phyloP scores from a whole-genome alignment of 441 rosid species.

The Erodium moschatum region DNA sequence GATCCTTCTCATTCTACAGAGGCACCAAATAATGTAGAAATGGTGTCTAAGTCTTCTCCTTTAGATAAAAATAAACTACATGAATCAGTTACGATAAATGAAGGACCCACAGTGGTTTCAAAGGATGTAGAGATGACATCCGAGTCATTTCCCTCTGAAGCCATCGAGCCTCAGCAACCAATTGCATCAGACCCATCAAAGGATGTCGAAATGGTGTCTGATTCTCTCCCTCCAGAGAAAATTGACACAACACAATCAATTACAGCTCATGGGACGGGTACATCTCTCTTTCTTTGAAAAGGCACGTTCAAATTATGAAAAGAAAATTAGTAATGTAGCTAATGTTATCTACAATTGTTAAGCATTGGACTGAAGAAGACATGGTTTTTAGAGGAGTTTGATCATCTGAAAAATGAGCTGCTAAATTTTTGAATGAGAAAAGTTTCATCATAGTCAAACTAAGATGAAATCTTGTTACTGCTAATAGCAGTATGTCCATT shows the following conservation, averaged over 20 bases:
- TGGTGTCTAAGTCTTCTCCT: not conserved
- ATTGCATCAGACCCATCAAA: not conserved
- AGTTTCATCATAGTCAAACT: not conserved
- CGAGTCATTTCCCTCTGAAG: conserved; percentile 30
- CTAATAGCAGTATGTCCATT: not conserved
- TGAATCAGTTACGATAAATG: not conserved
- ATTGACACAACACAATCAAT: conserved; percentile 22
- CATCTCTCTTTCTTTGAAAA: conserved; percentile 30
- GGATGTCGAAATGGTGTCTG: conserved; percentile 14
- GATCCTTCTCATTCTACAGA: conserved; percentile 11
- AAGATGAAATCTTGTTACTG: not conserved
- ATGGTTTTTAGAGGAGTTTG: too few species aligned
- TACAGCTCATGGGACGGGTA: conserved; percentile 33
- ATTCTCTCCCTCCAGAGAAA: conserved; percentile 31
- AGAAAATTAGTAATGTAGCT: not conserved
- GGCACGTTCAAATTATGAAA: not conserved
- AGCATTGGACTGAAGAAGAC: not conserved
- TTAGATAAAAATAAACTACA: not conserved
- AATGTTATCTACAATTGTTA: not conserved
- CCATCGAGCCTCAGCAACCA: conserved; percentile 25
- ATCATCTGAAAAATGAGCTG: not conserved
- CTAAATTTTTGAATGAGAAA: not conserved
- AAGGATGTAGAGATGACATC: conserved; percentile 11
- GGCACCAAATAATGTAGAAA: conserved; percentile 25
- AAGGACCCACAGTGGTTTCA: not conserved